phyloP scores from a whole-genome alignment of 2,329 filamentous ascomycete genomes.

The Claviceps citrina region DNA sequence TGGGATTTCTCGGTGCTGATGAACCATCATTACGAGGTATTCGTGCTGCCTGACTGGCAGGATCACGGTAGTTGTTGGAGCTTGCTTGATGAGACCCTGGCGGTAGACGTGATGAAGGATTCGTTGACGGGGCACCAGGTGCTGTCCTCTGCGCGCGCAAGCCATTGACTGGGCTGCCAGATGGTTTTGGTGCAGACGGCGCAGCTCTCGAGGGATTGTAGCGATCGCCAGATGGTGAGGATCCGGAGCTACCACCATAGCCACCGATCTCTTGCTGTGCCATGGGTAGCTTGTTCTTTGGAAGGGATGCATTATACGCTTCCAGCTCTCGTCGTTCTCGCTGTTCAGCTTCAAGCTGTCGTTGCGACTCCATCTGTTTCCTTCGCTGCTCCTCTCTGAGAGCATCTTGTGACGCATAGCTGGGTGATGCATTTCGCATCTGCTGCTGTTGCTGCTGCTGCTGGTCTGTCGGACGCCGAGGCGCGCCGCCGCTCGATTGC shows the following conservation, averaged over 20 bases:
- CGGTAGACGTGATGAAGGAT: slow-evolving; percentile 28
- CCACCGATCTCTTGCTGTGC: slow-evolving; percentile 84
- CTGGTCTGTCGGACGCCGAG: slow-evolving; percentile 31
- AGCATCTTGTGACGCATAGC: slow-evolving; percentile 36
- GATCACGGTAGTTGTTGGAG: slow-evolving; percentile 29
- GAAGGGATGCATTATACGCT: slow-evolving; percentile 78
- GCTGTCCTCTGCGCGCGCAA: slow-evolving; percentile 65
- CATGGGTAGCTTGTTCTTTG: slow-evolving; percentile 62
- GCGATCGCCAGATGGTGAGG: slow-evolving; percentile 38
- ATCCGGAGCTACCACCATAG: slow-evolving; percentile 32
- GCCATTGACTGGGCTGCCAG: slow-evolving; percentile 37
- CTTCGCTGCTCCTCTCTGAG: slow-evolving; percentile 43
- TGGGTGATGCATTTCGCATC: slow-evolving; percentile 40
- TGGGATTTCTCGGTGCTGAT: slow-evolving; percentile 39
- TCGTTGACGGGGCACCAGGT: slow-evolving; percentile 47
- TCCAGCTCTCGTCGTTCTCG: slow-evolving; percentile 62
- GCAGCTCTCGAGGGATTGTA: slow-evolving; percentile 79
- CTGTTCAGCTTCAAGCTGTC: slow-evolving; percentile 44
- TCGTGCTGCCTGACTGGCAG: slow-evolving; percentile 26
- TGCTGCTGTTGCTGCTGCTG: slow-evolving; percentile 42
- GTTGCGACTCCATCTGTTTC: slow-evolving; percentile 45
- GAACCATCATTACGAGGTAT: slow-evolving; percentile 32
- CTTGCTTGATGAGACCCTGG: slow-evolving; percentile 31
- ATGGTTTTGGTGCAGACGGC: slow-evolving; percentile 56
- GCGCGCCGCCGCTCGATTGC: slow-evolving; percentile 22